phyloP scores from a whole-genome alignment of 2,329 filamentous ascomycete genomes.

The Nemania abortiva region DNA sequence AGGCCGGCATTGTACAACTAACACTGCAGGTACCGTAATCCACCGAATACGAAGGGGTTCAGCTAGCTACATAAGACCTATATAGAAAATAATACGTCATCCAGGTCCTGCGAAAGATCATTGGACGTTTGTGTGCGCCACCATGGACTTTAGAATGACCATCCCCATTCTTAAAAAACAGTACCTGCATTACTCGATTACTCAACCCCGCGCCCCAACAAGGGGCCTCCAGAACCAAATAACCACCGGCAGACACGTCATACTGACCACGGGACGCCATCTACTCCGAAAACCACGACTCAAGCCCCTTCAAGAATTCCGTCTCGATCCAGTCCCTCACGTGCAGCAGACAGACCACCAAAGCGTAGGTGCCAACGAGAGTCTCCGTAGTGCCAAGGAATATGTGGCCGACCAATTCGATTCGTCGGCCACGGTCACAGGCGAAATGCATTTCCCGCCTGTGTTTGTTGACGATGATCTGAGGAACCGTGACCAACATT shows the following conservation, averaged over 20 bases:
- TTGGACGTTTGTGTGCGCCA: background rate
- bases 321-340: background rate
- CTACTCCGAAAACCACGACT: background rate
- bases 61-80: background rate
- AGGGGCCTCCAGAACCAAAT: no score
- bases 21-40: background rate
- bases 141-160: background rate
- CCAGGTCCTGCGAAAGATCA: background rate
- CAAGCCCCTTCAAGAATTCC: background rate
- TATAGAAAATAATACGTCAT: background rate
- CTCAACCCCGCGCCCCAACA: no score
- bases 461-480: no score
- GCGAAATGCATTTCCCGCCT: no score
- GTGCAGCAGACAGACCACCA: background rate
- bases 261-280: background rate
- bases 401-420: no score
- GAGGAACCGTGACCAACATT: no score
- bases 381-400: no score
- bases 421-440: no score
- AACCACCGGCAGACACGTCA: background rate
- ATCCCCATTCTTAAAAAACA: background rate
- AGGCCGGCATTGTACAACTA: background rate
- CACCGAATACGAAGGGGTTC: background rate
- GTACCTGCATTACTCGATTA: no score
- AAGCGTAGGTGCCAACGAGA: background rate